Evolutionary conservation across 495 filamentous ascomycete genomes (phyloP).

Genomic region (Xylaria telfairii): DNA sequence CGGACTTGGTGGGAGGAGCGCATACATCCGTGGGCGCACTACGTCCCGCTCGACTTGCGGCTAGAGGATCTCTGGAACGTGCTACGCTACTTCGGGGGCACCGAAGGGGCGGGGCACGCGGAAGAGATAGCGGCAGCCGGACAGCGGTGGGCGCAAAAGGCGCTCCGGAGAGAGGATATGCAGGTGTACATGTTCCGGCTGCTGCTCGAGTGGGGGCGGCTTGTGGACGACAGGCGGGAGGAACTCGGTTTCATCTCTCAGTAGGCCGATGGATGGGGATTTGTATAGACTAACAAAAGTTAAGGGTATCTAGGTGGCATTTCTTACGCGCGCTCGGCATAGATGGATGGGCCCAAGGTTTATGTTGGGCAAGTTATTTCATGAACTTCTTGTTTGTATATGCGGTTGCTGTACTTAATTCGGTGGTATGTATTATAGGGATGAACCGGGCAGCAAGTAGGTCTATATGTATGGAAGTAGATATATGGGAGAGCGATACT

Average conservation of each 20-base stretch:
- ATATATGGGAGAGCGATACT: background rate
- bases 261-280: background rate
- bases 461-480: background rate
- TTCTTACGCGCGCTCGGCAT: background rate
- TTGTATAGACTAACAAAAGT: background rate
- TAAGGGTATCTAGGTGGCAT: background rate
- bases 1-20: constrained; percentile 77
- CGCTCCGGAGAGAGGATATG: constrained; percentile 79
- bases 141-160: constrained; percentile 64
- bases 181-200: constrained; percentile 83
- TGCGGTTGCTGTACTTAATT: background rate
- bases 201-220: constrained; percentile 74
- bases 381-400: background rate
- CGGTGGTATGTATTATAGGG: background rate
- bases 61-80: constrained; percentile 66
- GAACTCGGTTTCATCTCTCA: constrained; percentile 55
- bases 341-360: background rate
- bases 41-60: constrained; percentile 75
- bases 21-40: constrained; percentile 75
- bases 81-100: constrained; percentile 61
- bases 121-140: constrained; percentile 70
- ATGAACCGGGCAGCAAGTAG: background rate
- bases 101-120: constrained; percentile 37
- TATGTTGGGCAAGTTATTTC: background rate
- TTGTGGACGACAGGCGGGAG: constrained; percentile 68